Conservation (phyloP, 1,284 basidiomycete genomes). For the Omphalotus olearius region DNA sequence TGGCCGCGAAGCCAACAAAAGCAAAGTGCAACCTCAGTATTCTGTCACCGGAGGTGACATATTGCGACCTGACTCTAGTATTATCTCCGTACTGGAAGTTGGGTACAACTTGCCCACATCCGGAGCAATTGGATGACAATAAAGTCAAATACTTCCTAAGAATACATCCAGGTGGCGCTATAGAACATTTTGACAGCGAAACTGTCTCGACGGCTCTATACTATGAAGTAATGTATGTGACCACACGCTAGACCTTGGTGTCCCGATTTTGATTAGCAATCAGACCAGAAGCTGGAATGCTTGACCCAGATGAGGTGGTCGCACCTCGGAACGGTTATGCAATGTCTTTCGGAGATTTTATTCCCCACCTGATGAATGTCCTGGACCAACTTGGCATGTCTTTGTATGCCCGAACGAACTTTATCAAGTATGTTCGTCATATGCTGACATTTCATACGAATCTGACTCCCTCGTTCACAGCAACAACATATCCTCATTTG, state of each 20-base stretch:
- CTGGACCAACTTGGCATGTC: slow-evolving; percentile 78
- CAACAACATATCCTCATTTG: slow-evolving; percentile 68
- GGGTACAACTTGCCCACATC: slow-evolving; percentile 68
- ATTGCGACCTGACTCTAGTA: slow-evolving; percentile 69
- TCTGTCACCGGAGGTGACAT: slow-evolving; percentile 63
- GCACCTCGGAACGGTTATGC: slow-evolving; percentile 76
- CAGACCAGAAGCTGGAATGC: slow-evolving; percentile 69
- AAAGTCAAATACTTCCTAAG: slow-evolving; percentile 78
- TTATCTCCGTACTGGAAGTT: slow-evolving; percentile 70
- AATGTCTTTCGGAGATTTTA: slow-evolving; percentile 73
- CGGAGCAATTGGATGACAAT: slow-evolving; percentile 59
- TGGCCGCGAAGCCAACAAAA: slow-evolving; percentile 63
- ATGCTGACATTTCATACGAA: background rate
- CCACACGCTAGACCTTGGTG: background rate
- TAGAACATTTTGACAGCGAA: slow-evolving; percentile 77
- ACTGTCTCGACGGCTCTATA: slow-evolving; percentile 73
- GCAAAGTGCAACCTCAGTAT: slow-evolving; percentile 74
- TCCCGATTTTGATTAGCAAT: slow-evolving; percentile 7
- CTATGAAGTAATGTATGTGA: slow-evolving; percentile 69
- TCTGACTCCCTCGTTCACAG: slow-evolving; percentile 30
- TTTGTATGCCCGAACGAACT: slow-evolving; percentile 69
- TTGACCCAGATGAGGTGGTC: slow-evolving; percentile 72
- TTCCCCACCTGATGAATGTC: slow-evolving; percentile 72
- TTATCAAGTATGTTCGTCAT: slow-evolving; percentile 57
- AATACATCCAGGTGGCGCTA: slow-evolving; percentile 72